Base-by-base conservation (phyloP, 306 rosid genomes). In the Betula pendula region DNA sequence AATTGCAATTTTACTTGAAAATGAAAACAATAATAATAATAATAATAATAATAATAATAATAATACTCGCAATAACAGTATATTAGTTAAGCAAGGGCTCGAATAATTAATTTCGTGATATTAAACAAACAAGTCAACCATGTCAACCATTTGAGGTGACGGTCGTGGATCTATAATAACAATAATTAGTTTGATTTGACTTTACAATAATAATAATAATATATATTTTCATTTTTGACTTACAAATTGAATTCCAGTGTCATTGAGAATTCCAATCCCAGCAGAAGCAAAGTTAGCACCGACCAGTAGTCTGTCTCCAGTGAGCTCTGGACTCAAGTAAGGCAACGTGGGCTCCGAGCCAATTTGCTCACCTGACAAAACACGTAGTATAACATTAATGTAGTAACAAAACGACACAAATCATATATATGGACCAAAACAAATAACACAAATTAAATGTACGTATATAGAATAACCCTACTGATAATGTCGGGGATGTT, bases 211-310 rank as follows among this genome's bases (percentile, higher is more conserved):
- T 31, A 31, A 31, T 31, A 31, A 31, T 31, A 0, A 35, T 38
- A 38, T 38, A 38, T 5, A 38, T 38, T 5, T 35, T 3, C 0
- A 6, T 53, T 27, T n/a, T n/a, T n/a, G 10, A 77, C 95, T 81
- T 74, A 93, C 98, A 88, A 93, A 93, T 80, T 93, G 98, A 79
- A 91, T 16, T 76, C 98, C 98, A 0, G 96, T 93, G 81, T 93
- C 98, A 35, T 93, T 93, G 72, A 93, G 96, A 69, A 93, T 91
- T 52, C 98, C 98, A 55, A 93, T 91, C 35, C 98, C 98, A 59
- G 98, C 98, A 1, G 98, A 93, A 35, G 98, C 98, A 75, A 93
- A 91, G 84, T 93, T 93, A 31, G 98, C 98, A 65, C 98, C 98
- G 45, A 82, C 81, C 3, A 91, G 90, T 22, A 93, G 90, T 35